Percentiles rank a stretch among this genome's conserved stretches.
Evolutionary conservation across 495 filamentous ascomycete species (phyloP).

Genomic region (Tuber magnatum): DNA sequence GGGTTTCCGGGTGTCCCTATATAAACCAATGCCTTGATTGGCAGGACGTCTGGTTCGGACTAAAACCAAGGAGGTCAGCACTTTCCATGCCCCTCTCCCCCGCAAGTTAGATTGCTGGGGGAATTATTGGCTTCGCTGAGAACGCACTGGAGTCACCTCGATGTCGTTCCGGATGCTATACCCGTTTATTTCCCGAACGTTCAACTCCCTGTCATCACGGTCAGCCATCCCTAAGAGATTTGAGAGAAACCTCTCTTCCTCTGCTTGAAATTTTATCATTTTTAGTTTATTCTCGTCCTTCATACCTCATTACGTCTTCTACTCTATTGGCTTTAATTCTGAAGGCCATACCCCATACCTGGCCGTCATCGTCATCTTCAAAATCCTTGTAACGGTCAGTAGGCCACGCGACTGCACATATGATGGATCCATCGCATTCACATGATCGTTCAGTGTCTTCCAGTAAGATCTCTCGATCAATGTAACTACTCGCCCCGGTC

Average conservation of each 20-base stretch:
- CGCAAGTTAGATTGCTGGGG: neutral
- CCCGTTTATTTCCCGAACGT: conserved; percentile 94
- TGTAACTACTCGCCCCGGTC: conserved; percentile 84
- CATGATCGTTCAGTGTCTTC: conserved; percentile 66
- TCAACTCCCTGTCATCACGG: conserved; percentile 56
- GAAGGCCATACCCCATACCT: conserved; percentile 89
- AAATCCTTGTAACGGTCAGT: conserved; percentile 15
- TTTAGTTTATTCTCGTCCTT: neutral
- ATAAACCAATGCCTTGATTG: conserved; percentile 64
- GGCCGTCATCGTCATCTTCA: conserved; percentile 54
- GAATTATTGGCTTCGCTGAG: neutral
- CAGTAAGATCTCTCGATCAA: conserved; percentile 76
- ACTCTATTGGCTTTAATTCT: conserved; percentile 66
- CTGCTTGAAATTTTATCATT: neutral
- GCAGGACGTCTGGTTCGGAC: conserved; percentile 11
- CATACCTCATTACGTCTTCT: conserved; percentile 62
- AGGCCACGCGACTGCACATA: conserved; percentile 13
- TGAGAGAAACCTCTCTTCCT: neutral
- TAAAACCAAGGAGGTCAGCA: conserved; percentile 9
- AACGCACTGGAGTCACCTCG: conserved; percentile 7
- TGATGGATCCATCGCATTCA: conserved; percentile 25
- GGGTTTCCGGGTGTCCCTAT: conserved; percentile 92
- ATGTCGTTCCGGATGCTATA: conserved; percentile 49
- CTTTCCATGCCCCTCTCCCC: neutral
- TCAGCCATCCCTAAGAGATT: neutral